Evolutionary conservation across 73 alveolate species (phyloP).

Genomic region (Urostyla sp.): DNA sequence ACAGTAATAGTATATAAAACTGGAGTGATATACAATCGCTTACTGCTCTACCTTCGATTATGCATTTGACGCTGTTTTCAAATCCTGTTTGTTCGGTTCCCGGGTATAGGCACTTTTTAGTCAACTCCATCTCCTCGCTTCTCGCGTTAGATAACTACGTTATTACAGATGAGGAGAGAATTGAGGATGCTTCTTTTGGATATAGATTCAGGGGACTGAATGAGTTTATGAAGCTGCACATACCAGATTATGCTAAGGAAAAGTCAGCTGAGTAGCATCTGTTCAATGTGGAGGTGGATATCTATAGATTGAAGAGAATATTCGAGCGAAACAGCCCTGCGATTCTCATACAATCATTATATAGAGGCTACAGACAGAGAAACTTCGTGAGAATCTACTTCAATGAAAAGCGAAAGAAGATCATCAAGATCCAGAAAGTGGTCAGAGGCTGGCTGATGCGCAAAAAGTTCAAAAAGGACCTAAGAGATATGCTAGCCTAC

Average conservation of each 20-base stretch:
- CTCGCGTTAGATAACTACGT: conserved; percentile 67
- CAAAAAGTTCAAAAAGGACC: conserved; percentile 52
- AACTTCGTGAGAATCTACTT: conserved; percentile 12
- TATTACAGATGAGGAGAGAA: conserved; percentile 77
- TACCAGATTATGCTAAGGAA: conserved; percentile 61
- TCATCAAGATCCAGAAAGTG: conserved; percentile 50
- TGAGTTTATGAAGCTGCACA: conserved; percentile 68
- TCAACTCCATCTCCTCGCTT: conserved; percentile 56
- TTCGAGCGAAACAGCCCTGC: conserved; percentile 69
- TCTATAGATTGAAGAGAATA: conserved; percentile 62
- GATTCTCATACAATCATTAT: conserved; percentile 43
- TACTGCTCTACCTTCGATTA: conserved; percentile 53
- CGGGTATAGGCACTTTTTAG: conserved; percentile 73
- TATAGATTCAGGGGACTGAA: conserved; percentile 60
- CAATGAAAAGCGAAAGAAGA: conserved; percentile 37
- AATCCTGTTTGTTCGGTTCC: conserved; percentile 68
- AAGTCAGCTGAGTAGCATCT: conserved; percentile 72
- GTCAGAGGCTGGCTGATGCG: conserved; percentile 63
- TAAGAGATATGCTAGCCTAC: conserved; percentile 44
- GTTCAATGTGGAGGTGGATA: conserved; percentile 69
- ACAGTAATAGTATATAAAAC: conserved; percentile 45
- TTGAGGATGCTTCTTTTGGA: conserved; percentile 69
- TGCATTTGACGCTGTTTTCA: conserved; percentile 66
- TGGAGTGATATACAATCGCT: conserved; percentile 57
- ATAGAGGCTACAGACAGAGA: conserved; percentile 63